A percentile compares a stretch with the other conserved stretches of the same genome.
These are phyloP conservation scores for Pythium rhizo-oryzae DNA, from an alignment of 352 stramenopile species.

Conservation along the genomic window DNA sequence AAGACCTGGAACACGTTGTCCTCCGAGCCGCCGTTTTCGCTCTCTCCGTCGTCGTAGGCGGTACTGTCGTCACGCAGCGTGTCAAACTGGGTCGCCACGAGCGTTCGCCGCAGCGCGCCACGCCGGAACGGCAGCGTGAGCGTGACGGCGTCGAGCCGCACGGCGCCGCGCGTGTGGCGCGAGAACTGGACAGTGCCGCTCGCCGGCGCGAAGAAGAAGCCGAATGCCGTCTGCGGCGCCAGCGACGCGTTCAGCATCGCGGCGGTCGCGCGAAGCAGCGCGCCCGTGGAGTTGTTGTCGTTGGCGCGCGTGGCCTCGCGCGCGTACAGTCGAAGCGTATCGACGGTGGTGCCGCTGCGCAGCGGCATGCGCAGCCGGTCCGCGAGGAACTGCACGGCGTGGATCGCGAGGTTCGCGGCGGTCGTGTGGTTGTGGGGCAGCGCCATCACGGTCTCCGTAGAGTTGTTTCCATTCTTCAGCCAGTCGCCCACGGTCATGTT, in stretches of 20 bases:
- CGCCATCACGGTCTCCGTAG: no score
- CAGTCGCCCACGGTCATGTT: conserved; percentile 24
- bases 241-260: conserved; percentile 18
- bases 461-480: neutral
- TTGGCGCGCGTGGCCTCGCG: neutral
- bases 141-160: conserved; percentile 22
- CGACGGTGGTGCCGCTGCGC: conserved; percentile 1
- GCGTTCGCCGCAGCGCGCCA: conserved; percentile 3
- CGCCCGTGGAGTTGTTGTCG: neutral
- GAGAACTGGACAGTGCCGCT: conserved; percentile 11
- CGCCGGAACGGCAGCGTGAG: conserved; percentile 21
- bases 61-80: conserved; percentile 12
- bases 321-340: conserved; percentile 14
- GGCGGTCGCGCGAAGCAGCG: conserved; percentile 12
- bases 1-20: conserved; percentile 19
- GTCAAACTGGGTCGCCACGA: conserved; percentile 15
- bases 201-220: conserved; percentile 19
- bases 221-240: conserved; percentile 4
- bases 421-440: conserved; percentile 25
- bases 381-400: conserved; percentile 14
- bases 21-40: conserved; percentile 1
- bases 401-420: conserved; percentile 22
- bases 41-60: neutral
- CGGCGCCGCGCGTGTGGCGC: neutral
- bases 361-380: conserved; percentile 18